Evolutionary conservation across 352 stramenopile genomes (phyloP).

Genomic region (Blastocystis sp.): DNA sequence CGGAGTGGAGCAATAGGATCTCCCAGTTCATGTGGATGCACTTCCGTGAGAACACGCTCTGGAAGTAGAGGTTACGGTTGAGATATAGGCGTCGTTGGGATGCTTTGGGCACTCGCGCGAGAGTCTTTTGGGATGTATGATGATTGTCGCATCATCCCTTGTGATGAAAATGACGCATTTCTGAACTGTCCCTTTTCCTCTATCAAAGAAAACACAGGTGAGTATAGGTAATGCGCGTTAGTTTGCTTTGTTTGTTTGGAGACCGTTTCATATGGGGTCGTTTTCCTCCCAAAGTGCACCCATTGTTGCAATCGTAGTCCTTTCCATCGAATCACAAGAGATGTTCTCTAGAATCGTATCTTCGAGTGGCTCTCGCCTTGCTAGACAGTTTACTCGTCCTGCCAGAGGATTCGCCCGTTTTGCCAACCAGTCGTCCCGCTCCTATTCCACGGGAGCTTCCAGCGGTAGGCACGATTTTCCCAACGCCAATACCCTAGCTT

Average conservation of each 20-base stretch:
- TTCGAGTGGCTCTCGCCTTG: not conserved
- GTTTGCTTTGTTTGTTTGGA: no score
- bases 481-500: not conserved
- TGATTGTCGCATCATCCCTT: conserved; percentile 19
- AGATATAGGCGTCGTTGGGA: conserved; percentile 15
- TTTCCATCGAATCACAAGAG: not conserved
- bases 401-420: not conserved
- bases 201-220: not conserved
- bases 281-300: not conserved
- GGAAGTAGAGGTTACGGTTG: not conserved
- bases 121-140: conserved; percentile 56
- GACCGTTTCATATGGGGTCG: not conserved
- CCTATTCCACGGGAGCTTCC: conserved; percentile 12
- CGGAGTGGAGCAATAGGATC: not conserved
- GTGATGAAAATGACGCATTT: not conserved
- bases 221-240: no score
- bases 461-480: not conserved
- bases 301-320: not conserved
- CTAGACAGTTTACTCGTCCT: not conserved
- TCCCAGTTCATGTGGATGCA: not conserved
- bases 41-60: not conserved
- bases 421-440: not conserved
- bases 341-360: conserved; percentile 45
- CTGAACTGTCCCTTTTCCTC: conserved; percentile 44
- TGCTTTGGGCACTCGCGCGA: conserved; percentile 34